Percentiles rank a stretch among this genome's conserved stretches.
phyloP scores from a whole-genome alignment of 129 eudicot genomes.

The Daucus carota region DNA sequence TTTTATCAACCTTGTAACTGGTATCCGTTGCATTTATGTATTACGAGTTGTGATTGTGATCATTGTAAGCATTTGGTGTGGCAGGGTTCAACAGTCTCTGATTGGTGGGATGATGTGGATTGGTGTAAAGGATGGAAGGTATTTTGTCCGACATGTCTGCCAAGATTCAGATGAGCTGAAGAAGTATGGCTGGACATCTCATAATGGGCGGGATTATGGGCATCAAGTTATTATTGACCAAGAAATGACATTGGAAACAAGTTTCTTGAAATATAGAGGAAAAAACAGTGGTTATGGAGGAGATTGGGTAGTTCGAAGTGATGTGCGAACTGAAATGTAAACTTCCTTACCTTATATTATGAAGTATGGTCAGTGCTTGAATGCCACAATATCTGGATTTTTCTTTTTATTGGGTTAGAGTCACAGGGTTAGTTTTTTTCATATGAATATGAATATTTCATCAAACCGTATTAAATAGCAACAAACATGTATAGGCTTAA shows the following conservation, averaged over 20 bases:
- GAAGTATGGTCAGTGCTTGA: not conserved
- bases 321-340: conserved; percentile 63
- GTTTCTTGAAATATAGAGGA: conserved; percentile 63
- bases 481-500: not conserved
- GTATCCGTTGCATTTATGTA: not conserved
- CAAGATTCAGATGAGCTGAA: conserved; percentile 82
- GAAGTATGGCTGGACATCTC: conserved; percentile 88
- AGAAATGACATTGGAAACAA: conserved; percentile 59
- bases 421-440: not conserved
- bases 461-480: not conserved
- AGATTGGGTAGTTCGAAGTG: conserved; percentile 85
- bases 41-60: not conserved
- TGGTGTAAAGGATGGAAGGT: conserved; percentile 84
- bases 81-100: conserved; percentile 80
- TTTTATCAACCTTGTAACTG: not conserved
- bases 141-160: conserved; percentile 75
- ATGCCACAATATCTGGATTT: not conserved
- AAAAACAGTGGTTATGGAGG: conserved; percentile 90
- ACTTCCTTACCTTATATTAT: not conserved
- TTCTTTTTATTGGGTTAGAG: not conserved
- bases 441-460: not conserved
- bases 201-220: conserved; percentile 95
- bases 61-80: conserved; percentile 19
- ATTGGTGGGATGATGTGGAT: conserved; percentile 95
- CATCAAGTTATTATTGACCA: conserved; percentile 75